Percentiles rank a stretch among this genome's conserved stretches.
Conservation (phyloP, 2,329 filamentous ascomycete species). For the Pseudocercospora cruenta region DNA sequence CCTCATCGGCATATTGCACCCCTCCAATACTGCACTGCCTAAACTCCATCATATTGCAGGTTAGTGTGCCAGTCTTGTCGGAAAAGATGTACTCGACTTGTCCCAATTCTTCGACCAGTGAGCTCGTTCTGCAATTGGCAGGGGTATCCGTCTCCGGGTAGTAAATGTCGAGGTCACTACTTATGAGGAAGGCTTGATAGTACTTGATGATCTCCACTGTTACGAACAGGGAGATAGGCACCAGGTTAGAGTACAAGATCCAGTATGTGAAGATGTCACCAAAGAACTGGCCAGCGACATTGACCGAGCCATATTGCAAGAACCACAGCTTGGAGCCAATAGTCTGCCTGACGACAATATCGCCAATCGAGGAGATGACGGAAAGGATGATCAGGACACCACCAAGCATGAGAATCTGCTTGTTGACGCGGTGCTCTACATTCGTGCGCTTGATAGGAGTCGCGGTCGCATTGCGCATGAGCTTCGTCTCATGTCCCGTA, state of each 20-base stretch:
- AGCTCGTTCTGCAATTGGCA: slow-evolving; percentile 93
- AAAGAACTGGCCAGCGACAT: slow-evolving; percentile 79
- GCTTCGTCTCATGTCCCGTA: slow-evolving; percentile 95
- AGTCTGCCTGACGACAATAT: slow-evolving; percentile 76
- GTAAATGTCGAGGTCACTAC: slow-evolving; percentile 97
- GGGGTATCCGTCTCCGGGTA: slow-evolving; percentile 94
- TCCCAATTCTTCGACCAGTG: slow-evolving; percentile 92
- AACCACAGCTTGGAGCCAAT: slow-evolving; percentile 69
- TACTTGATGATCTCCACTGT: slow-evolving; percentile 98
- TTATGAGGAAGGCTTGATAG: slow-evolving; percentile 95
- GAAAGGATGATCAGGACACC: slow-evolving; percentile 81
- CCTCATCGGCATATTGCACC: slow-evolving; percentile 88
- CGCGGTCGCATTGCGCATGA: slow-evolving; percentile 97
- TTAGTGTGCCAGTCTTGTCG: slow-evolving; percentile 95
- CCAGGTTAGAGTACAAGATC: slow-evolving; percentile 94
- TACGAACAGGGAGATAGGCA: slow-evolving; percentile 96
- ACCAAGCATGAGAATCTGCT: slow-evolving; percentile 87
- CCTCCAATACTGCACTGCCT: slow-evolving; percentile 92
- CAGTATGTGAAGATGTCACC: slow-evolving; percentile 97
- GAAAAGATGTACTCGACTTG: slow-evolving; percentile 99
- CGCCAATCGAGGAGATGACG: slow-evolving; percentile 86
- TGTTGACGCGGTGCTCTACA: slow-evolving; percentile 91
- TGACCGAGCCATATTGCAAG: slow-evolving; percentile 67
- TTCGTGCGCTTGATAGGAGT: slow-evolving; percentile 97
- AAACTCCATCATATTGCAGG: slow-evolving; percentile 99